Evolutionary conservation across 345 rosid genomes (phyloP).

Genomic region (Diplotaxis tenuifolia): DNA sequence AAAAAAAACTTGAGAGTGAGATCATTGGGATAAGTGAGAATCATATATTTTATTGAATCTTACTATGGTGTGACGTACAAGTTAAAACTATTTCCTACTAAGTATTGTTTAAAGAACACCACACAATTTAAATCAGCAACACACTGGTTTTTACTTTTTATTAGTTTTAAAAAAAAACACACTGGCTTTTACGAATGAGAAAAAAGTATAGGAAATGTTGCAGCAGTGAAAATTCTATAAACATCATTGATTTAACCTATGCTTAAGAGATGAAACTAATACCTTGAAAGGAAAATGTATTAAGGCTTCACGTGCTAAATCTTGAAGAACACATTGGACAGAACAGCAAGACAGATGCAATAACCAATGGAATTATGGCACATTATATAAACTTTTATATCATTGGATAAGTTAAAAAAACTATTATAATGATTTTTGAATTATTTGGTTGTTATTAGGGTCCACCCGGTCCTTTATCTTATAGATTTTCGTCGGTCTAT

Average conservation of each 20-base stretch:
- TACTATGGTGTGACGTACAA: too few species aligned
- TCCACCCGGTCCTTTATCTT: constrained; percentile 36
- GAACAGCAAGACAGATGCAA: constrained; percentile 34
- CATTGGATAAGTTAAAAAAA: constrained; percentile 33
- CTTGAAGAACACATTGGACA: constrained; percentile 38
- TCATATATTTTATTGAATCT: neutral
- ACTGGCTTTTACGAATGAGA: neutral
- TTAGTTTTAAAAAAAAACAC: too few species aligned
- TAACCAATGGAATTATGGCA: constrained; percentile 37
- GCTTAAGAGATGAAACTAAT: neutral
- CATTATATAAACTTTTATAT: neutral
- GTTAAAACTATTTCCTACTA: too few species aligned
- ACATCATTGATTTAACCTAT: neutral
- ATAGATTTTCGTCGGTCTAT: constrained; percentile 28
- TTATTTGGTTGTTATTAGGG: constrained; percentile 32
- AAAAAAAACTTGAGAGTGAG: constrained; percentile 31
- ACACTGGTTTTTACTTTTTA: neutral
- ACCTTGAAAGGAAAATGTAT: constrained; percentile 2
- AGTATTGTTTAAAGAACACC: neutral
- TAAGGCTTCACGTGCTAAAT: constrained; percentile 31
- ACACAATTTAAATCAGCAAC: neutral
- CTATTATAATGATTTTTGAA: constrained; percentile 30
- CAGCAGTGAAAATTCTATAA: neutral
- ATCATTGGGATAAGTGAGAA: constrained; percentile 1
- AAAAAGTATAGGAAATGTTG: neutral